A percentile compares a stretch with the other conserved stretches of the same genome.
These are phyloP conservation scores for Euptelea pleiosperma DNA, from an alignment of 164 flowering plant species.

Conservation along the genomic window DNA sequence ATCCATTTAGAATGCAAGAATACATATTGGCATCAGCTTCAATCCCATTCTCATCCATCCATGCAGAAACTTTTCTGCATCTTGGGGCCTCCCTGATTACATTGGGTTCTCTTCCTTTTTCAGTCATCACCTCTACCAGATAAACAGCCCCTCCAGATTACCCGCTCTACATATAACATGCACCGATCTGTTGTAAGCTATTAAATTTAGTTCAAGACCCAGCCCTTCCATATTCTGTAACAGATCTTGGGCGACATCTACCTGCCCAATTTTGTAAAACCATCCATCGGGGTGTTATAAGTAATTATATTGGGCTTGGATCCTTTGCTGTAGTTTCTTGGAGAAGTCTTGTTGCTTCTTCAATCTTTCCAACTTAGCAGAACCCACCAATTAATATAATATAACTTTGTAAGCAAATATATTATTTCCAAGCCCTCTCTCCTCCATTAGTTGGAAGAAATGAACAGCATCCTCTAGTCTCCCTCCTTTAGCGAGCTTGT, in stretches of 20 bases:
- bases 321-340: conserved; percentile 8
- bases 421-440: conserved; percentile 9
- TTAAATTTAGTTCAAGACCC: conserved; percentile 18
- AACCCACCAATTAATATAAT: conserved; percentile 22
- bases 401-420: conserved; percentile 15
- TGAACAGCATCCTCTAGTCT: conserved; percentile 18
- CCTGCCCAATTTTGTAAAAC: conserved; percentile 15
- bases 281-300: conserved; percentile 23
- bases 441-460: conserved; percentile 18
- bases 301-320: conserved; percentile 15
- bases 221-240: conserved; percentile 13
- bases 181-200: conserved; percentile 14
- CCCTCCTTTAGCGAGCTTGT: conserved; percentile 23
- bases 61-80: conserved; percentile 14
- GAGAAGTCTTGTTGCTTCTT: conserved; percentile 16
- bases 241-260: conserved; percentile 14
- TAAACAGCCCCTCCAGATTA: conserved; percentile 9
- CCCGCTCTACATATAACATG: conserved; percentile 18
- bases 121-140: conserved; percentile 16
- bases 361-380: conserved; percentile 17
- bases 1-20: conserved; percentile 17
- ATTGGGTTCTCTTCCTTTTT: conserved; percentile 3
- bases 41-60: conserved; percentile 18
- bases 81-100: conserved; percentile 15
- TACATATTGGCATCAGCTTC: conserved; percentile 22